Percentiles rank a stretch among this genome's conserved stretches.
Evolutionary conservation across 1,284 basidiomycete species (phyloP).

Genomic region (Ustilago sp.): DNA sequence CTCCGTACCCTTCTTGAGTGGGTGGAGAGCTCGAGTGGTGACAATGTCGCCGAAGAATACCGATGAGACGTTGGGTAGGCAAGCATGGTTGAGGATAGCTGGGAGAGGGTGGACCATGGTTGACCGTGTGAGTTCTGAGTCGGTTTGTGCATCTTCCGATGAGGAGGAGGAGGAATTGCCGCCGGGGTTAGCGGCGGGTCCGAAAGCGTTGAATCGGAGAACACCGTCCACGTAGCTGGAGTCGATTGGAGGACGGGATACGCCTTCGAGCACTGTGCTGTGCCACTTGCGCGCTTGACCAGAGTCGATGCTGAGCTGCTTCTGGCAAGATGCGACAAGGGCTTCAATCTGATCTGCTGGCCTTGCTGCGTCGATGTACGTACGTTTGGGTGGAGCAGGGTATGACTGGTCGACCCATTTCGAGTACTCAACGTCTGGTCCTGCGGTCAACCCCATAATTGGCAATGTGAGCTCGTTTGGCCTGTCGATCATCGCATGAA

Average conservation of each 20-base stretch:
- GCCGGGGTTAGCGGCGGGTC: constrained; percentile 59
- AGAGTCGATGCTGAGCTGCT: constrained; percentile 10
- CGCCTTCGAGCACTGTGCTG: constrained; percentile 19
- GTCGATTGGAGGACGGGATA: constrained; percentile 30
- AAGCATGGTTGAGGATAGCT: constrained; percentile 68
- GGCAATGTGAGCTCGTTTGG: constrained; percentile 54
- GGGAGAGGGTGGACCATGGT: constrained; percentile 69
- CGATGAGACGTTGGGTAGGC: constrained; percentile 67
- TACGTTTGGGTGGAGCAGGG: constrained; percentile 45
- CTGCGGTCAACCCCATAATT: constrained; percentile 66
- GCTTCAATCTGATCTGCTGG: constrained; percentile 19
- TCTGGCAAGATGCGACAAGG: constrained; percentile 13
- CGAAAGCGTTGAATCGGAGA: constrained; percentile 68
- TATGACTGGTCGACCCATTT: constrained; percentile 51
- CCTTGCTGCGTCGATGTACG: constrained; percentile 21
- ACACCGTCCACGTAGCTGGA: constrained; percentile 67
- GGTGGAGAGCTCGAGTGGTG: constrained; percentile 62
- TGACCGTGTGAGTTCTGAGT: constrained; percentile 53
- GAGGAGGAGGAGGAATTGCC: constrained; percentile 29
- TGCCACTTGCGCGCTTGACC: constrained; percentile 10
- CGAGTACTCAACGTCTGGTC: constrained; percentile 54
- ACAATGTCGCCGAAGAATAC: constrained; percentile 68
- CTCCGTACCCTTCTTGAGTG: constrained; percentile 61
- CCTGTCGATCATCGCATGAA: constrained; percentile 63
- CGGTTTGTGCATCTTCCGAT: constrained; percentile 15